phyloP scores from a whole-genome alignment of 208 protist species.

The Spongospora subterranea region DNA sequence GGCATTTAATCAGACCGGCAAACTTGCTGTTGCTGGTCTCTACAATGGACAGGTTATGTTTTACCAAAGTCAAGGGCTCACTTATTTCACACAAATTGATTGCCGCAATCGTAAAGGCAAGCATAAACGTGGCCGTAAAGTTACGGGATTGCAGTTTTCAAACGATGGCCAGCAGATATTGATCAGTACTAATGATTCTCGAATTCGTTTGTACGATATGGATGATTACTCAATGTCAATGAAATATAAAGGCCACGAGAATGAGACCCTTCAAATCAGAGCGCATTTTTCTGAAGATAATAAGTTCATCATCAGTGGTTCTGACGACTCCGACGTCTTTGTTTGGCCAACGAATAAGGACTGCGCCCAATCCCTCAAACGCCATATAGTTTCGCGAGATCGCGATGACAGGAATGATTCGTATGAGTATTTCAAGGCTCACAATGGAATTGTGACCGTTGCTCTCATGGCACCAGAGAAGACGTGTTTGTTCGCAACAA shows the following conservation, averaged over 20 bases:
- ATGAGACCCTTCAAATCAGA: conserved; percentile 60
- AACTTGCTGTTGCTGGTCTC: conserved; percentile 33
- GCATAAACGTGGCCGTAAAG: conserved; percentile 49
- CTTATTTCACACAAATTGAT: conserved; percentile 58
- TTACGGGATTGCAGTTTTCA: conserved; percentile 63
- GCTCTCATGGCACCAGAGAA: conserved; percentile 9
- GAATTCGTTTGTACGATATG: conserved; percentile 73
- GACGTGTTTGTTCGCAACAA: conserved; percentile 26
- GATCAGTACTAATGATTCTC: conserved; percentile 75
- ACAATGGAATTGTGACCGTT: conserved; percentile 25
- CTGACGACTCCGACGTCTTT: conserved; percentile 64
- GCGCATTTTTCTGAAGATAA: conserved; percentile 63
- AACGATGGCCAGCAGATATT: conserved; percentile 69
- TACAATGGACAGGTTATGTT: conserved; percentile 59
- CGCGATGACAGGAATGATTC: conserved; percentile 49
- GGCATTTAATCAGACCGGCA: conserved; percentile 1
- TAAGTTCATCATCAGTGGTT: conserved; percentile 64
- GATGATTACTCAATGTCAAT: conserved; percentile 69
- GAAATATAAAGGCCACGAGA: conserved; percentile 72
- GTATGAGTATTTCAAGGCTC: conserved; percentile 58
- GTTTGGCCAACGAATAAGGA: conserved; percentile 63
- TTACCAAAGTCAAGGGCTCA: conserved; percentile 56
- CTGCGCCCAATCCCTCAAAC: neutral
- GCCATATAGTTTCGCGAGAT: neutral
- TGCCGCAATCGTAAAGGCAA: conserved; percentile 51